Conservation (phyloP, 2,329 filamentous ascomycete species). For the Zasmidium citrigriseum region DNA sequence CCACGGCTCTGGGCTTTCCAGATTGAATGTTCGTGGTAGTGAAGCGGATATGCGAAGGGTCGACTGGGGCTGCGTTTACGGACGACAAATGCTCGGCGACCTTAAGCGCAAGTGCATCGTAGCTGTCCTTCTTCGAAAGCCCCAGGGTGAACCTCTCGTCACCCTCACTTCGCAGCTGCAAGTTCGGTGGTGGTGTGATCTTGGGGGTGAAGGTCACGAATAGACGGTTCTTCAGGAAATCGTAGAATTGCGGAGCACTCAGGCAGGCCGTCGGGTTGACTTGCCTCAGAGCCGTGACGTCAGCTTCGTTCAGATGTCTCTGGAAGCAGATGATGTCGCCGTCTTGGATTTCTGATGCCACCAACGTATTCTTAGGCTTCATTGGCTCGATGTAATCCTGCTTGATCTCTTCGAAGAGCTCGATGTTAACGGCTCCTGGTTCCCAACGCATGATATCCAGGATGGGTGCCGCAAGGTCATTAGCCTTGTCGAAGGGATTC, state of each 20-base stretch:
- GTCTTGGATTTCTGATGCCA: constrained; percentile 91
- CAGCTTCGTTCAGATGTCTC: constrained; percentile 53
- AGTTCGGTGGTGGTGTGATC: constrained; percentile 40
- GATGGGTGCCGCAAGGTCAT: constrained; percentile 78
- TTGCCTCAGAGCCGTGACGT: constrained; percentile 27
- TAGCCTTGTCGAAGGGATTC: constrained; percentile 81
- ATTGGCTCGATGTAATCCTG: constrained; percentile 94
- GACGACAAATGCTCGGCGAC: constrained; percentile 70
- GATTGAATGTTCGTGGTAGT: constrained; percentile 78
- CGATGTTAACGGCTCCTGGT: constrained; percentile 62
- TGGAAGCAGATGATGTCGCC: constrained; percentile 98
- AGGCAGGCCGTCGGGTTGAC: constrained; percentile 31
- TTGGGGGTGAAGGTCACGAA: constrained; percentile 75
- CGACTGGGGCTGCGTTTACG: constrained; percentile 51
- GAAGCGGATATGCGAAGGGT: constrained; percentile 86
- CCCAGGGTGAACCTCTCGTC: constrained; percentile 72
- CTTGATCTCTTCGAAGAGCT: constrained; percentile 95
- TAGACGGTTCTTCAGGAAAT: constrained; percentile 85
- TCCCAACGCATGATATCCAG: constrained; percentile 84
- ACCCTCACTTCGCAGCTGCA: constrained; percentile 41
- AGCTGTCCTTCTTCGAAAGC: constrained; percentile 84
- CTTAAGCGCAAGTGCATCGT: constrained; percentile 82
- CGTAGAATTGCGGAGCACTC: constrained; percentile 66
- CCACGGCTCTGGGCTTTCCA: constrained; percentile 73
- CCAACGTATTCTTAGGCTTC: constrained; percentile 81